A percentile compares a stretch with the other conserved stretches of the same genome.
These are phyloP conservation scores for Coemansia sp. DNA, from an alignment of 192 early-diverging fungal species.

Conservation along the genomic window DNA sequence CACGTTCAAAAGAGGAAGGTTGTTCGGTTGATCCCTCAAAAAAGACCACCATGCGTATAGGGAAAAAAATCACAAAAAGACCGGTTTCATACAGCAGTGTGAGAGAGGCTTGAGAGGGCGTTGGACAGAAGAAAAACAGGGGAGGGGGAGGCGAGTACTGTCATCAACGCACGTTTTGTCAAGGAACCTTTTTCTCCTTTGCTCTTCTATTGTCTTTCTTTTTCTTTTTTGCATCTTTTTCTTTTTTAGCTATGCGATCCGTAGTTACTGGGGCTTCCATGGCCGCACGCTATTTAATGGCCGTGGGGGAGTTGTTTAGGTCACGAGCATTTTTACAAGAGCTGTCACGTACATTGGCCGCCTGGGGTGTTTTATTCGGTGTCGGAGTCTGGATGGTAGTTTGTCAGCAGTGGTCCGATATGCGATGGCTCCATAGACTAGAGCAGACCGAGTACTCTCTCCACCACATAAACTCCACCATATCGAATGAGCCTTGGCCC, in stretches of 20 bases:
- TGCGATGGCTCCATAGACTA: constrained; percentile 37
- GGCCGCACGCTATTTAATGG: not conserved
- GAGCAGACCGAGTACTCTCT: not conserved
- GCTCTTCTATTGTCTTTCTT: not conserved
- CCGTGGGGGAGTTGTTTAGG: not conserved
- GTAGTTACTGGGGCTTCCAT: not conserved
- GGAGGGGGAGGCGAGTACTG: not conserved
- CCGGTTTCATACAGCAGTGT: not conserved
- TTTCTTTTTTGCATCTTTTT: not conserved
- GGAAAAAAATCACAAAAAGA: not conserved
- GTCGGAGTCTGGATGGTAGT: constrained; percentile 54
- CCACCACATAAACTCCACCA: not conserved
- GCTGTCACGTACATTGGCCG: constrained; percentile 22
- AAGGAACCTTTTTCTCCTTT: not conserved
- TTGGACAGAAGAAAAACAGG: not conserved
- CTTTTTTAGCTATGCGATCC: not conserved
- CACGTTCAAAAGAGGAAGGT: not conserved
- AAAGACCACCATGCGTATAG: not conserved
- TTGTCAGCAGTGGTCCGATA: constrained; percentile 54
- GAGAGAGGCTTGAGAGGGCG: not conserved
- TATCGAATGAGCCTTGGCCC: constrained; percentile 19
- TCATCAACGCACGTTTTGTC: constrained; percentile 6
- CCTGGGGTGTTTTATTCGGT: constrained; percentile 33
- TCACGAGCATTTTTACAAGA: constrained; percentile 31
- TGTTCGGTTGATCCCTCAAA: not conserved